Percentiles rank a stretch among this genome's conserved stretches.
Evolutionary conservation across 306 rosid species (phyloP).

Genomic region (Trichosanthes cucumerina): DNA sequence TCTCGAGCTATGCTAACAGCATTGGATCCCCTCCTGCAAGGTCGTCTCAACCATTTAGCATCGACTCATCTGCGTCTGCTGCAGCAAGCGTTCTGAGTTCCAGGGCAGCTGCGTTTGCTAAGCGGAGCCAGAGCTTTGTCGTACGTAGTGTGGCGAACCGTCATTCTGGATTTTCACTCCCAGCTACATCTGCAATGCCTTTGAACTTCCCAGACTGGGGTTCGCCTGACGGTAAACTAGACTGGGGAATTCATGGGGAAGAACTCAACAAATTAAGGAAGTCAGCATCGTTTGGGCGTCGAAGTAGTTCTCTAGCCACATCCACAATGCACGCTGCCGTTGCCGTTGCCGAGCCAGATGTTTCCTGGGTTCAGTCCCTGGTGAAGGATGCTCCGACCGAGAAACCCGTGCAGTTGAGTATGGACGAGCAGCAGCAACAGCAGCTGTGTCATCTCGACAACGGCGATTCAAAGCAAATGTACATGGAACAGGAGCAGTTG

Average conservation of each 20-base stretch:
- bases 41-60: slow-evolving; percentile 31
- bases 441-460: slow-evolving; percentile 34
- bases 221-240: slow-evolving; percentile 59
- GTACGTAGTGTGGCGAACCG: slow-evolving; percentile 34
- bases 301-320: slow-evolving; percentile 21
- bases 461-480: slow-evolving; percentile 41
- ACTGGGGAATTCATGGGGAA: slow-evolving; percentile 54
- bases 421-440: slow-evolving; percentile 34
- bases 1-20: slow-evolving; percentile 32
- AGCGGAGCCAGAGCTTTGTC: slow-evolving; percentile 59
- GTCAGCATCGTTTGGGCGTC: slow-evolving; percentile 58
- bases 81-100: slow-evolving; percentile 32
- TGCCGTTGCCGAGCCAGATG: slow-evolving; percentile 46
- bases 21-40: slow-evolving; percentile 34
- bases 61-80: slow-evolving; percentile 21
- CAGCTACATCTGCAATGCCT: slow-evolving; percentile 20
- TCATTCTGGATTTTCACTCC: slow-evolving; percentile 38
- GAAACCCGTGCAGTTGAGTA: slow-evolving; percentile 19
- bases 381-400: slow-evolving; percentile 42
- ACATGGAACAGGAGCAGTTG: slow-evolving; percentile 61
- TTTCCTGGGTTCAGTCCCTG: slow-evolving; percentile 68
- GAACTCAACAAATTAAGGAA: slow-evolving; percentile 56
- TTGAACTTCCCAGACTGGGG: slow-evolving; percentile 50
- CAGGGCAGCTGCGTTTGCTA: slow-evolving; percentile 47
- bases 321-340: slow-evolving; percentile 11